Evolutionary conservation across 2,329 filamentous ascomycete species (phyloP), one percentile per base, ranked within the genome.

Genomic region (Talaromyces sp.): DNA sequence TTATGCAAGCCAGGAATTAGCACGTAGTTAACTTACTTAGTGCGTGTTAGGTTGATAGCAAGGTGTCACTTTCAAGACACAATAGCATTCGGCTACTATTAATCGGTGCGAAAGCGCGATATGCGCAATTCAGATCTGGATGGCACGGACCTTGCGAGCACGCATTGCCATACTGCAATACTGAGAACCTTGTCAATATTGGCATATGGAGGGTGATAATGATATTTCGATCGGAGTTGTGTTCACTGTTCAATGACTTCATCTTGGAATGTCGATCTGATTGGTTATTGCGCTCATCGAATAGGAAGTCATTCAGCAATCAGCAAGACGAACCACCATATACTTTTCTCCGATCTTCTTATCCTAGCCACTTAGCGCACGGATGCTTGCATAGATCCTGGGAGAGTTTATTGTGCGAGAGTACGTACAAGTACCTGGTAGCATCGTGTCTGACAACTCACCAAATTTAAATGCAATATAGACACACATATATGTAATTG

Each of bases 341-440:
- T 31, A 6, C 53, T 36, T 36, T 56, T 56, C 53, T 56, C 53
- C 53, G 53, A 56, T 56, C 53, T 22, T 8, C 53, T 36, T 7
- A 15, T 56, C n/a, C 53, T 38, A 22, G 53, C 36, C 36, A 29
- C 38, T 15, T 59, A 59, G 56, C 56, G 56, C 56, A 59, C 56
- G 56, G 56, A 40, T 59, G 45, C 36, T 31, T 59, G 56, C 56
- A 59, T 40, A 38, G 31, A 54, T 54, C 51, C 51, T 54, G 51
- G 49, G 13, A 15, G 27, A 56, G n/a, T 56, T 54, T 54, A 54
- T 34, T 54, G 51, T 34, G 51, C 8, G 27, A 19, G 25, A 53
- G 5, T 31, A 13, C 1, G n/a, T 43, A 5, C 45, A 10, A n/a
- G 25, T 29, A 31, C 27, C 25, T 51, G 47, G 47, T 29, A 29